Base-by-base conservation (phyloP, 495 filamentous ascomycete species). In the Lepidopterella palustris region DNA sequence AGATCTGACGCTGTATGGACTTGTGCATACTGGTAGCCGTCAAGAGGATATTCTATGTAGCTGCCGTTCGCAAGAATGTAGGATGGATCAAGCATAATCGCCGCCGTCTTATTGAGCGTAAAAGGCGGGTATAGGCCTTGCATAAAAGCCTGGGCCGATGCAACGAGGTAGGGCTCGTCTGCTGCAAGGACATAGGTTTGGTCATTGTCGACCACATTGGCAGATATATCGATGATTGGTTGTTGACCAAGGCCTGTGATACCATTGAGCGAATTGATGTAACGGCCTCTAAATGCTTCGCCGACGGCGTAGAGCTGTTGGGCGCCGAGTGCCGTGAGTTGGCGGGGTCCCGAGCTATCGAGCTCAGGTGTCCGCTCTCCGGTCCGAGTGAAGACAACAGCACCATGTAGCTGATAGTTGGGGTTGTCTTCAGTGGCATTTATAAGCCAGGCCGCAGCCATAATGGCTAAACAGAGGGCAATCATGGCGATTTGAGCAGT, bases 41-140 rank as follows among this genome's bases (percentile, higher is more conserved):
- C 72, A 31, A 92, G 68, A 1, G 89, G 89, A 39, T 77, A 74
- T 3, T 78, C 66, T 20, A 82, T 69, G n/a, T 62, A 64, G 24
- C 78, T 78, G 54, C 81, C 81, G 72, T 91, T 84, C 25, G 85
- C 81, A 4, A 90, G 73, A 9, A 73, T 58, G 24, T 69, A 72
- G 6, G 68, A 64, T 47, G 72, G 75, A 49, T 71, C 64, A 0
- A 67, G 35, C 11, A 66, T 28, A 49, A 78, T 76, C 23, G 73
- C 66, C 20, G 76, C 72, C 48, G 69, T 71, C 11, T 69, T 63
- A 18, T 74, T 68, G 20, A 71, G 64, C 21, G 81, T 76, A 50
- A 61, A 60, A 2, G 90, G 87, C 15, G 89, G 89, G 67, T 95
- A 95, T 8, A 95, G 75, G 8, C 86, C 89, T 73, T 92, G 87